Evolutionary conservation across 306 rosid genomes (phyloP), one percentile per base, ranked within the genome.

Genomic region (Ziziphus jujuba): DNA sequence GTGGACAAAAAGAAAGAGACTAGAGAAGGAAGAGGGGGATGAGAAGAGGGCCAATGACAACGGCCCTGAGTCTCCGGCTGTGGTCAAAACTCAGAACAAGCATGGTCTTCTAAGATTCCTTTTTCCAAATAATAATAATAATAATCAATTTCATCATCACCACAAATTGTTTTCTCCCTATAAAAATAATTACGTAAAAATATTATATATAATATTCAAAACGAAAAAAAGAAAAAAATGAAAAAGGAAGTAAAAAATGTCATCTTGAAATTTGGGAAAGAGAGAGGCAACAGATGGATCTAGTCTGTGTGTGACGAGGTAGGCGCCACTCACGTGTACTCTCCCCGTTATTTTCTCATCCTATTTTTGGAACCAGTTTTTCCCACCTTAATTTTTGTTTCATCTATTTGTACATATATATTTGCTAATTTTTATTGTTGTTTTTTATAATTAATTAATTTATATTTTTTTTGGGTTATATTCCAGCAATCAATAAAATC

Each of bases 311-410:
- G 55, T 50, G 77, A 72, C 5, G 87, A 80, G 80, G 91, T 82
- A 81, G 84, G 87, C 68, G 76, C 88, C 92, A 73, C 80, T 77
- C 61, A 69, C 68, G 59, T 67, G 79, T 67, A 20, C 55, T 60
- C 51, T 22, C 63, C 66, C 81, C 80, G 33, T 66, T 38, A 44
- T 62, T 74, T 59, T 22, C 87, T 79, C 65, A 2, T 68, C 56
- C 91, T 76, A 83, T 79, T 64, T 53, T 82, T 77, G 73, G 81
- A 66, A 75, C 33, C 79, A 52, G 44, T 50, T 25, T 68, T 80
- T 71, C 51, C 77, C 69, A 75, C 77, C 84, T 70, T 61, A 63
- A 45, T 73, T 73, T 79, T 47, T 66, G 67, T 69, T 68, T 12
- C 33, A 16, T 22, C 22, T 40, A 34, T 12, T 9, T 52, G 35